phyloP scores from a whole-genome alignment of 169 alveolate species.

The Blepharisma undulans region DNA sequence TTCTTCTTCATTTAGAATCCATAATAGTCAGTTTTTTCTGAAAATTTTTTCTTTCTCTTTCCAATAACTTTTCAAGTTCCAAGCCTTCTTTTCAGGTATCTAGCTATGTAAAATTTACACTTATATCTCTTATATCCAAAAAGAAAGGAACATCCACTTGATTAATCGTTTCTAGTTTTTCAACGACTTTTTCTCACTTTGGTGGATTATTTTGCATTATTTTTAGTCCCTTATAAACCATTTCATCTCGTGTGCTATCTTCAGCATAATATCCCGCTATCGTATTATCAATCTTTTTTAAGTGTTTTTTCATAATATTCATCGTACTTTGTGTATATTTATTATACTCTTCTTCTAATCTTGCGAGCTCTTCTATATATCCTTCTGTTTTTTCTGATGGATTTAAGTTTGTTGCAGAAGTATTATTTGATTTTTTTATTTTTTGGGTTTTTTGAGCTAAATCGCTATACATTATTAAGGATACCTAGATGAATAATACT shows the following conservation, averaged over 20 bases:
- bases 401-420: background rate
- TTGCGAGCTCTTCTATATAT: background rate
- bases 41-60: background rate
- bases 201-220: background rate
- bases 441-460: background rate
- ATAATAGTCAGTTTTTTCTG: background rate
- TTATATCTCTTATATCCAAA: background rate
- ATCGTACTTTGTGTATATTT: background rate
- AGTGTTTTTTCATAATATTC: background rate
- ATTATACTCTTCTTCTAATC: background rate
- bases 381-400: background rate
- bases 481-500: background rate
- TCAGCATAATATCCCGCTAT: background rate
- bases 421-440: background rate
- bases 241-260: background rate
- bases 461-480: background rate
- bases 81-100: background rate
- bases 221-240: background rate
- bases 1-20: background rate
- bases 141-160: background rate
- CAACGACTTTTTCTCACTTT: background rate
- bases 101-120: background rate
- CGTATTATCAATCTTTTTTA: background rate
- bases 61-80: background rate
- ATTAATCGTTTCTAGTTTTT: background rate